These are phyloP conservation scores for Cyberlindnera amylophila DNA, from an alignment of 805 yeast genomes.

Conservation along the genomic window DNA sequence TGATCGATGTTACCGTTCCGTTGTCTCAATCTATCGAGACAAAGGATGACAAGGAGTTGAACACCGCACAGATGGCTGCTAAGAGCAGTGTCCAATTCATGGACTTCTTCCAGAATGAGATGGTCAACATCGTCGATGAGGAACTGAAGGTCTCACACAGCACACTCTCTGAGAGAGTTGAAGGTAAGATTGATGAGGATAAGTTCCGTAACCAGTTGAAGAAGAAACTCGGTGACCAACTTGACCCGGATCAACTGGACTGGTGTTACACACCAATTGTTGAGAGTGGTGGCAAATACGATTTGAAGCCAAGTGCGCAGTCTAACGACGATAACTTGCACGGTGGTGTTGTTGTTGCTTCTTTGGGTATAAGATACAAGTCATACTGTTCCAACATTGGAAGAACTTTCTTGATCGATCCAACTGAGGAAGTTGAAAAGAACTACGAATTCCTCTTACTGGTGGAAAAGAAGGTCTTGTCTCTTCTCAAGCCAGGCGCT, in stretches of 20 bases:
- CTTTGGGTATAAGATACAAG: conserved; percentile 83
- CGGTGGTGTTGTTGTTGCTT: conserved; percentile 78
- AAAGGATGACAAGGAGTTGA: conserved; percentile 78
- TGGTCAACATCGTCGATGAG: conserved; percentile 84
- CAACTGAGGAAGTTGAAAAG: conserved; percentile 70
- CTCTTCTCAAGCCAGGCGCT: conserved; percentile 61
- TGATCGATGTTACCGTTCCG: conserved; percentile 51
- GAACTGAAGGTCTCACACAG: conserved; percentile 72
- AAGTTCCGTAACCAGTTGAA: conserved; percentile 58
- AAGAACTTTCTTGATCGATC: conserved; percentile 87
- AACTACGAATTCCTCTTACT: conserved; percentile 74
- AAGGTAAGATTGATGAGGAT: conserved; percentile 76
- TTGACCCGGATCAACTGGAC: conserved; percentile 74
- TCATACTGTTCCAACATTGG: conserved; percentile 86
- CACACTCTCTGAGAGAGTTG: conserved; percentile 70
- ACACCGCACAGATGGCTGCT: conserved; percentile 62
- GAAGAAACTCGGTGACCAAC: conserved; percentile 57
- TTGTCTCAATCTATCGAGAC: conserved; percentile 59
- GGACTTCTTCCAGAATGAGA: conserved; percentile 80
- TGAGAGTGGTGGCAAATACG: conserved; percentile 84
- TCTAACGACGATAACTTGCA: conserved; percentile 61
- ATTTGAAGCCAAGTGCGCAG: conserved; percentile 77
- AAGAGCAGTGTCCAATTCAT: conserved; percentile 75
- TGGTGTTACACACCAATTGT: conserved; percentile 94
- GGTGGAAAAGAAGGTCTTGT: conserved; percentile 63